These are phyloP conservation scores for Podila minutissima DNA, from an alignment of 192 early-diverging fungal species.

Conservation along the genomic window DNA sequence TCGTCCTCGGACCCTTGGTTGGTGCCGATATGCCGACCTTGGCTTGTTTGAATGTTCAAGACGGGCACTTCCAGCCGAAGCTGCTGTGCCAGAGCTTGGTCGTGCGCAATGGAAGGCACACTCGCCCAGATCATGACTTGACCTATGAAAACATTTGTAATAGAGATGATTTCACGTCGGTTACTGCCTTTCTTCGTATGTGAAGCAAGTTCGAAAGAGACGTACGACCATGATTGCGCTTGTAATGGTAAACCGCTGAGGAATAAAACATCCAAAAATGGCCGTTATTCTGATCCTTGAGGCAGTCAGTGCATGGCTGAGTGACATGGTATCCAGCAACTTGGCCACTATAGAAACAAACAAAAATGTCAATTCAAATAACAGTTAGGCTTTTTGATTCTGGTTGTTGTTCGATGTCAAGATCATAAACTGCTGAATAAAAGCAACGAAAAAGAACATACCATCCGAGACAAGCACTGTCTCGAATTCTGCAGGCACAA, in stretches of 20 bases:
- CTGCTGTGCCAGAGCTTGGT: conserved; percentile 33
- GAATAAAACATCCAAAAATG: conserved; percentile 55
- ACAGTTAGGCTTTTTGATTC: too few species aligned
- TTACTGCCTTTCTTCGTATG: too few species aligned
- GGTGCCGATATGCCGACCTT: too few species aligned
- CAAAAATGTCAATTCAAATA: not conserved
- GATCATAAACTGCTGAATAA: too few species aligned
- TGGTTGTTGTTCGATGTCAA: too few species aligned
- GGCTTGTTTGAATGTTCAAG: conserved; percentile 17
- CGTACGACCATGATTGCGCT: conserved; percentile 32
- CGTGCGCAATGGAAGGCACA: conserved; percentile 32
- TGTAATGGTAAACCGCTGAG: conserved; percentile 44
- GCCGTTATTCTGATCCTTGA: conserved; percentile 46
- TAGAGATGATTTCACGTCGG: too few species aligned
- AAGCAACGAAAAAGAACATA: not conserved
- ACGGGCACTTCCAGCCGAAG: conserved; percentile 31
- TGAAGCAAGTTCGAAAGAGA: too few species aligned
- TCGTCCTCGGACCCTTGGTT: conserved; percentile 5
- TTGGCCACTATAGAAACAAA: conserved; percentile 21
- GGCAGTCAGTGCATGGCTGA: conserved; percentile 43
- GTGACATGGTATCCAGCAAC: conserved; percentile 51
- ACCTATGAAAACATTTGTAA: conserved; percentile 5
- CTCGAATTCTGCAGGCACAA: conserved; percentile 43
- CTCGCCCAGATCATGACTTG: conserved; percentile 45
- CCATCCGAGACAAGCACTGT: conserved; percentile 49